phyloP scores from a whole-genome alignment of 2,329 filamentous ascomycete species.

The Verticillium longisporum region DNA sequence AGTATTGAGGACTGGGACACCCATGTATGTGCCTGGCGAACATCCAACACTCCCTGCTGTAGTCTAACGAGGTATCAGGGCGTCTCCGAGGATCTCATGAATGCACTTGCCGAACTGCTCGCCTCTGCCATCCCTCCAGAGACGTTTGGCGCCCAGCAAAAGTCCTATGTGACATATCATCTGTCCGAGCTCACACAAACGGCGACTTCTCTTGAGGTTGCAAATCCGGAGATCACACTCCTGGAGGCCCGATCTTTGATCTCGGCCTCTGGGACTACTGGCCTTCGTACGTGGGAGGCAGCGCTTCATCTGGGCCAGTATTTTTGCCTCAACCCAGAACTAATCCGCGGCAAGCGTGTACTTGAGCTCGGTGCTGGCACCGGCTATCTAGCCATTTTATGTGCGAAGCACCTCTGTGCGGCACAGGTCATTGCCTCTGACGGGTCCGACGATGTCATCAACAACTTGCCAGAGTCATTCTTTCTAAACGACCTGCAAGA shows the following conservation, averaged over 20 bases:
- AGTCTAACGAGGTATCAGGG: constrained; percentile 47
- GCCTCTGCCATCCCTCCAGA: constrained; percentile 58
- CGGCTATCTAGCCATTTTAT: constrained; percentile 67
- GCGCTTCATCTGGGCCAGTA: constrained; percentile 67
- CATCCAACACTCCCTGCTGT: background rate
- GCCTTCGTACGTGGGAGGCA: constrained; percentile 76
- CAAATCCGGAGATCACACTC: constrained; percentile 44
- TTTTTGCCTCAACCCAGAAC: constrained; percentile 40
- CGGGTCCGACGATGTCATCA: constrained; percentile 65
- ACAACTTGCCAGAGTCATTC: constrained; percentile 59
- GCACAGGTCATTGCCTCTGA: constrained; percentile 62
- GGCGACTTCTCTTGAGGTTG: background rate
- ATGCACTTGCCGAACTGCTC: constrained; percentile 58
- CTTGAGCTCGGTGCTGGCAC: constrained; percentile 73
- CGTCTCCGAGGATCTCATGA: constrained; percentile 75
- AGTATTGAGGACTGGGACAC: constrained; percentile 76
- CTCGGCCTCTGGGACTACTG: constrained; percentile 65
- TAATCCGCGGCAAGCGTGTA: constrained; percentile 49
- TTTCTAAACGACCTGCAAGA: constrained; percentile 60
- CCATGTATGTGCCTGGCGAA: constrained; percentile 58
- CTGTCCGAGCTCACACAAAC: constrained; percentile 26
- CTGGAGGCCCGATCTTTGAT: constrained; percentile 65
- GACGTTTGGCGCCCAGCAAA: constrained; percentile 58
- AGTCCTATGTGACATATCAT: constrained; percentile 68
- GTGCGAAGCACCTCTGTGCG: constrained; percentile 58